Base-by-base conservation (phyloP, 106 monocot species). In the Hemerocallis citrina region DNA sequence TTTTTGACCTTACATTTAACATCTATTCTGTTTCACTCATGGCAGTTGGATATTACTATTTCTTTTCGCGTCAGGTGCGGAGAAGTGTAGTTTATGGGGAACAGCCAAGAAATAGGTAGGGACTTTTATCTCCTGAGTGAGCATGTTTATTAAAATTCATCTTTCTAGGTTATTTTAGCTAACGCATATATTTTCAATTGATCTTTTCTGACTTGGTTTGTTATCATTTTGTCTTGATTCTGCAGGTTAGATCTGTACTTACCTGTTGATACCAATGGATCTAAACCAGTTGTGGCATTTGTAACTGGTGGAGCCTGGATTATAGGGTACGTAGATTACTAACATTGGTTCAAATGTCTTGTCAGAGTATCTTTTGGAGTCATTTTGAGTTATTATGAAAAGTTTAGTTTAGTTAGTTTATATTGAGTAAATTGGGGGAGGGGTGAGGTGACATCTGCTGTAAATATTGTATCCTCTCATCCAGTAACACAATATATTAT, bases 291-390 rank as follows among this genome's bases (percentile, higher is more conserved):
- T 47, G 87, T 92, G 37, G 81, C 79, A 66, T 99, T 99, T 85
- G 75, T 99, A 21, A 99, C 92, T 58, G 98, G 98, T 46, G 98
- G 98, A 71, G 98, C 98, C 3, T 99, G 98, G 98, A 99, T 99
- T 42, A 99, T 99, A 65, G 98, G 98, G 98, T 92, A 43, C 71
- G 84, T 80, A 59, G n/a, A 49, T 36, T 57, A n/a, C n/a, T n/a
- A n/a, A n/a, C n/a, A n/a, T n/a, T n/a, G n/a, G n/a, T n/a, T n/a
- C n/a, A n/a, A n/a, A n/a, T n/a, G n/a, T n/a, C n/a, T n/a, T n/a
- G n/a, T n/a, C n/a, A n/a, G n/a, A n/a, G n/a, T n/a, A n/a, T n/a
- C n/a, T n/a, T n/a, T n/a, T n/a, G n/a, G n/a, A n/a, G n/a, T n/a
- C n/a, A n/a, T n/a, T n/a, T n/a, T n/a, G n/a, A n/a, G n/a, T n/a